Base-by-base conservation (phyloP, 2,329 filamentous ascomycete species). In the Plenodomus tracheiphilus region DNA sequence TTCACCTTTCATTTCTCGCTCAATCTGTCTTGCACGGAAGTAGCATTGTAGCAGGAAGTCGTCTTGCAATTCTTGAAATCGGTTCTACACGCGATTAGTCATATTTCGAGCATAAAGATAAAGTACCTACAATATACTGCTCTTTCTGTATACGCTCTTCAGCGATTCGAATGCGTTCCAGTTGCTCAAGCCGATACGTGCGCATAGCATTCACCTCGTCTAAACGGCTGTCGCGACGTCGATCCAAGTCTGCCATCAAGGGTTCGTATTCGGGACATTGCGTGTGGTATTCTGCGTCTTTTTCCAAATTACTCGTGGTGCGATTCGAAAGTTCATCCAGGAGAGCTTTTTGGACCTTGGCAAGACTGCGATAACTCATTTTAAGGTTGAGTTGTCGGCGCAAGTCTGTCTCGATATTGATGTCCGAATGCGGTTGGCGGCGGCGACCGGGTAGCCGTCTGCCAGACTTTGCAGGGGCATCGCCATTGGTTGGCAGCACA, bases 371-470 rank as follows among this genome's bases (percentile, higher is more conserved):
- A 69, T 83, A 89, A 19, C 78, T 78, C 47, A 83, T 82, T 69
- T 86, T 86, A 60, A 89, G 76, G 59, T 87, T 81, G 57, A 86
- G 79, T 65, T 86, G 83, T 46, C 87, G 84, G 43, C 77, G 72
- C 56, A 80, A 66, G 47, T 75, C 72, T 15, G 73, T 70, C 61
- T 80, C 77, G 40, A 80, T 67, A 44, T 73, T 72, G 36, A 71
- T 63, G 58, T 76, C 72, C 43, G 74, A 59, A 71, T 80, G 75
- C 44, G 74, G 74, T 53, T 77, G 77, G 63, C 77, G 70, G 39
- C 77, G 69, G 52, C 77, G 70, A 47, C 76, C 77, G 43, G 73
- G 73, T 44, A 75, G 58, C 36, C 68, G 68, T 58, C 66, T 72
- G 46, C 66, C 58, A 40, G 58, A 53, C 58, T 74, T 74, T 54